Percentiles rank a stretch among this genome's conserved stretches.
phyloP scores from a whole-genome alignment of 306 rosid species.

The Trifolium fragiferum region DNA sequence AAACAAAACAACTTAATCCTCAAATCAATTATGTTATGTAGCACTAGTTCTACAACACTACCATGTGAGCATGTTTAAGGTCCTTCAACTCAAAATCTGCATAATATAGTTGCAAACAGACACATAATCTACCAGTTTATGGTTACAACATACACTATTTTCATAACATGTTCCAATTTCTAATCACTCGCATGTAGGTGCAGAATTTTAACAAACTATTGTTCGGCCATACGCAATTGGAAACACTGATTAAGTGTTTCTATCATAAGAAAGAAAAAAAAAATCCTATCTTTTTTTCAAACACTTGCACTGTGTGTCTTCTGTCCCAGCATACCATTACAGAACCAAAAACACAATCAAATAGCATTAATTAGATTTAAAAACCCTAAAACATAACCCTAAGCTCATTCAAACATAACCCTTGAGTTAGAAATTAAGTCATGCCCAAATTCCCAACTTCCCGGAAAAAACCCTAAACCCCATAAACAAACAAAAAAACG shows the following conservation, averaged over 20 bases:
- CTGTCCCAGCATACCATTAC: background rate
- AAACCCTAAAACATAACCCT: too few species aligned
- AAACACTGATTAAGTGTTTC: too few species aligned
- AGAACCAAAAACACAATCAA: background rate
- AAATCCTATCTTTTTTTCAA: too few species aligned
- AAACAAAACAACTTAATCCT: background rate
- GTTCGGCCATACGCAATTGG: too few species aligned
- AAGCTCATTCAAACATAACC: background rate
- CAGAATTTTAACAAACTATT: background rate
- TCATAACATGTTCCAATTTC: background rate
- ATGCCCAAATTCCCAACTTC: background rate
- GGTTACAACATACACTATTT: background rate
- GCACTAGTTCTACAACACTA: background rate
- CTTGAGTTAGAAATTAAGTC: background rate
- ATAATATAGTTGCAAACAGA: too few species aligned
- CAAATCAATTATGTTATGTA: background rate
- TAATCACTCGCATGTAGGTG: background rate
- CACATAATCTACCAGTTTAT: background rate
- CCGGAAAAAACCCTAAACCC: background rate
- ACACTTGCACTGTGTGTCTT: too few species aligned
- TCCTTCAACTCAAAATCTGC: background rate
- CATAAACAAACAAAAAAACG: background rate
- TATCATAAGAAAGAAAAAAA: too few species aligned
- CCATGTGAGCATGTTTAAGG: background rate
- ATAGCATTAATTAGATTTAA: background rate